Percentiles rank a stretch among this genome's conserved stretches.
Evolutionary conservation across 371 early-diverging fungal genomes (phyloP).

Genomic region (Mitosporidium daphniae): DNA sequence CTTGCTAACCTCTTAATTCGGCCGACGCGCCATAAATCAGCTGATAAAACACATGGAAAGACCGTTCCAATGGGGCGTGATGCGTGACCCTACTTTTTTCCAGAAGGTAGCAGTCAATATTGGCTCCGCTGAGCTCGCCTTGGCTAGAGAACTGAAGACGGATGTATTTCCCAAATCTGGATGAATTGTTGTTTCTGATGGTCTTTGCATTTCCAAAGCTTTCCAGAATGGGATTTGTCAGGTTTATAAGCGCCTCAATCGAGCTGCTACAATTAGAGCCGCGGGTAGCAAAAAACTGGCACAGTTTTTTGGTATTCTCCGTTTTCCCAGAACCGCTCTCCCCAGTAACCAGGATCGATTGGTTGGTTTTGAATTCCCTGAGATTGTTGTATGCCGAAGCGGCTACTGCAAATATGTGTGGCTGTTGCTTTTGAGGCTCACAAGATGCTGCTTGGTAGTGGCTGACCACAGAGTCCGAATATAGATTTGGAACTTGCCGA

Average conservation of each 20-base stretch:
- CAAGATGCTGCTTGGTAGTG: conserved; percentile 23
- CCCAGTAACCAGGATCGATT: conserved; percentile 94
- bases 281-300: conserved; percentile 72
- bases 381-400: conserved; percentile 77
- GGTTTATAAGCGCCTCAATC: conserved; percentile 69
- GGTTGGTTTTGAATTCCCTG: conserved; percentile 62
- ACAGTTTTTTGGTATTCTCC: conserved; percentile 96
- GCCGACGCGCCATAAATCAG: conserved; percentile 38
- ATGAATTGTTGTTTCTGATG: conserved; percentile 91
- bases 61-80: conserved; percentile 55
- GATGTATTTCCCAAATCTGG: conserved; percentile 97
- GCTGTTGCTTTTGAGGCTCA: conserved; percentile 50
- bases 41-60: conserved; percentile 95
- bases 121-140: conserved; percentile 68
- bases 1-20: conserved; percentile 14
- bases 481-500: conserved; percentile 55
- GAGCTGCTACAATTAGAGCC: too few species aligned
- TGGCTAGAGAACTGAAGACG: conserved; percentile 61
- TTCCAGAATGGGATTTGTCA: conserved; percentile 91
- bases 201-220: conserved; percentile 99
- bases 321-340: conserved; percentile 99
- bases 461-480: conserved; percentile 33
- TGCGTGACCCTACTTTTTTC: conserved; percentile 87
- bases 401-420: conserved; percentile 81
- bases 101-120: conserved; percentile 83